A percentile compares a stretch with the other conserved stretches of the same genome.
Evolutionary conservation across 768 basidiomycete species (phyloP).

Genomic region (Kwoniella sp.): DNA sequence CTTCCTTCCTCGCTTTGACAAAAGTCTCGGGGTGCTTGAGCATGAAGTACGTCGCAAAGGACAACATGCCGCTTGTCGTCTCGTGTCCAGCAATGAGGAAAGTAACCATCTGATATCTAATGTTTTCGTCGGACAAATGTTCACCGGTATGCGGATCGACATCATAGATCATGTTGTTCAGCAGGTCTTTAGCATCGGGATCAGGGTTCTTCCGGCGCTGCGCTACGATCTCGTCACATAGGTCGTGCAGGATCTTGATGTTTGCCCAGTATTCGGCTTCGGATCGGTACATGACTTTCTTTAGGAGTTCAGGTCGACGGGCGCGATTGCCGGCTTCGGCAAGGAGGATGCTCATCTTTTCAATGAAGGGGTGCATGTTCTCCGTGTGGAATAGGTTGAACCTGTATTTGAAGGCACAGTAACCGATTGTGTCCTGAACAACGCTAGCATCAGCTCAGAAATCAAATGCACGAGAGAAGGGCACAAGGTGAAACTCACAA

Average conservation of each 20-base stretch:
- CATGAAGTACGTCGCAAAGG: conserved; percentile 60
- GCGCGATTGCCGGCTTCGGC: conserved; percentile 57
- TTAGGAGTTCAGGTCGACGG: conserved; percentile 56
- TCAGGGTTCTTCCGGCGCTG: conserved; percentile 58
- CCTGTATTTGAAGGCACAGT: conserved; percentile 60
- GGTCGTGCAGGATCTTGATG: conserved; percentile 58
- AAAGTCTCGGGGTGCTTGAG: conserved; percentile 60
- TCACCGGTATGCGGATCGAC: conserved; percentile 61
- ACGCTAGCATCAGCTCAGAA: too few species aligned
- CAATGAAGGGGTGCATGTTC: conserved; percentile 31
- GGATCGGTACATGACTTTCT: conserved; percentile 56
- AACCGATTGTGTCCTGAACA: conserved; percentile 55
- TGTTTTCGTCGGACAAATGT: conserved; percentile 58
- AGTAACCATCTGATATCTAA: conserved; percentile 61
- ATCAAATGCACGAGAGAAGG: too few species aligned
- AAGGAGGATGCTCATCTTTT: conserved; percentile 56
- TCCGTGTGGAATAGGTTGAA: conserved; percentile 58
- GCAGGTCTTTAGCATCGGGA: conserved; percentile 59
- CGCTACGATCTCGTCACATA: conserved; percentile 59
- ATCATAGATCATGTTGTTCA: conserved; percentile 61
- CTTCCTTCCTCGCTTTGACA: conserved; percentile 60
- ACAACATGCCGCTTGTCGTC: conserved; percentile 55
- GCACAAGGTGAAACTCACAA: neutral
- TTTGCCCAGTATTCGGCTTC: conserved; percentile 59
- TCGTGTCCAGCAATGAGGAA: conserved; percentile 62